Percentiles rank a stretch among this genome's conserved stretches.
phyloP scores from a whole-genome alignment of 306 rosid genomes.

The Glycine latifolia region DNA sequence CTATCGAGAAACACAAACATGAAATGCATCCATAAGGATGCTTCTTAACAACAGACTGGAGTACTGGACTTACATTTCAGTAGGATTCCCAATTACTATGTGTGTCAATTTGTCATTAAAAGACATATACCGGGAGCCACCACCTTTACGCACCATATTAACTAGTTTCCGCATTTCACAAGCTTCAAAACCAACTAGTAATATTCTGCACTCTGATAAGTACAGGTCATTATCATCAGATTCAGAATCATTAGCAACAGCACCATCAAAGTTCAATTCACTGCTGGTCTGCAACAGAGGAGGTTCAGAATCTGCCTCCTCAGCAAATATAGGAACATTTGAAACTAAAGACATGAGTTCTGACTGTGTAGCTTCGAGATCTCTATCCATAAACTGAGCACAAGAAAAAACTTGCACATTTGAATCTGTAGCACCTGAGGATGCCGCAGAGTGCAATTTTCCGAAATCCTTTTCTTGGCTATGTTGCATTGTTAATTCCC shows the following conservation, averaged over 20 bases:
- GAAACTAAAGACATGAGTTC: conserved; percentile 53
- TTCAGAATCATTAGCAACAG: conserved; percentile 84
- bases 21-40: conserved; percentile 34
- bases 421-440: conserved; percentile 64
- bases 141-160: conserved; percentile 88
- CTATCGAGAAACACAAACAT: conserved; percentile 23
- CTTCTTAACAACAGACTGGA: conserved; percentile 14
- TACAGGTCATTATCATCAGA: conserved; percentile 85
- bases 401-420: conserved; percentile 51
- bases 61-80: conserved; percentile 75
- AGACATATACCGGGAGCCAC: conserved; percentile 82
- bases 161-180: conserved; percentile 85
- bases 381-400: conserved; percentile 59
- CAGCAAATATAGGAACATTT: conserved; percentile 52
- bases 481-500: conserved; percentile 60
- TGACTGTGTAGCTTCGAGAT: conserved; percentile 68
- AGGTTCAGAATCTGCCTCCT: conserved; percentile 59
- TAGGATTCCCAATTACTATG: conserved; percentile 82
- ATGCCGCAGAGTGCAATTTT: conserved; percentile 61
- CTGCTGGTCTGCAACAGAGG: conserved; percentile 50
- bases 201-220: conserved; percentile 87
- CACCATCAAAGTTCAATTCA: conserved; percentile 61
- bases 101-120: conserved; percentile 85
- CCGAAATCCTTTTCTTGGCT: conserved; percentile 68
- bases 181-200: conserved; percentile 83